Percentiles rank a stretch among this genome's conserved stretches.
These are phyloP conservation scores for Lippia alba DNA, from an alignment of 305 asterid genomes.

Conservation along the genomic window DNA sequence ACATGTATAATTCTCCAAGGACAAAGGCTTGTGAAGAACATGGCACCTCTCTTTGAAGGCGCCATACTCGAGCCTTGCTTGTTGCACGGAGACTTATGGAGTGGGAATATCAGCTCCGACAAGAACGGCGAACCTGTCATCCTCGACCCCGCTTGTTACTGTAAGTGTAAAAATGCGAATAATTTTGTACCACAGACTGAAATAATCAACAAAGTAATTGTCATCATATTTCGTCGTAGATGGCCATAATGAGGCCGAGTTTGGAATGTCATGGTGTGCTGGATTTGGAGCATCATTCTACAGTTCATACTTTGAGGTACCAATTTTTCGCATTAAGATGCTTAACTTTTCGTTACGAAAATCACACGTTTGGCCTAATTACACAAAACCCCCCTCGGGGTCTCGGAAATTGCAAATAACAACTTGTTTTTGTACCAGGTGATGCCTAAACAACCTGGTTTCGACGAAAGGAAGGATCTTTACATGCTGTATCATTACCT, in stretches of 20 bases:
- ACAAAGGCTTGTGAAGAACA: conserved; percentile 81
- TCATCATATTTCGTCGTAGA: conserved; percentile 44
- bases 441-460: conserved; percentile 85
- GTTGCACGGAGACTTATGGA: conserved; percentile 98
- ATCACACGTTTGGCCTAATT: not conserved
- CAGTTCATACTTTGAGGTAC: conserved; percentile 86
- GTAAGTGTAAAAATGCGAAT: conserved; percentile 45
- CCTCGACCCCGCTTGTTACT: conserved; percentile 98
- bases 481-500: conserved; percentile 89
- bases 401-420: not conserved
- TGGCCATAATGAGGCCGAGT: conserved; percentile 97
- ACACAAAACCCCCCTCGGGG: not conserved
- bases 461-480: conserved; percentile 76
- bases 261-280: conserved; percentile 99
- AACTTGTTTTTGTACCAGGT: conserved; percentile 49
- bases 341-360: not conserved
- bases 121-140: conserved; percentile 89
- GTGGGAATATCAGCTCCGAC: conserved; percentile 91
- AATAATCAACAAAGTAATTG: not conserved
- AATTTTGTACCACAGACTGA: no score
- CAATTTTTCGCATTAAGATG: conserved; percentile 8
- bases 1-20: conserved; percentile 46
- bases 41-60: conserved; percentile 76
- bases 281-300: conserved; percentile 95
- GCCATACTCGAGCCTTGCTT: conserved; percentile 81